A percentile compares a stretch with the other conserved stretches of the same genome.
Conservation (phyloP, 2,329 filamentous ascomycete genomes). For the Huntiella savannae region DNA sequence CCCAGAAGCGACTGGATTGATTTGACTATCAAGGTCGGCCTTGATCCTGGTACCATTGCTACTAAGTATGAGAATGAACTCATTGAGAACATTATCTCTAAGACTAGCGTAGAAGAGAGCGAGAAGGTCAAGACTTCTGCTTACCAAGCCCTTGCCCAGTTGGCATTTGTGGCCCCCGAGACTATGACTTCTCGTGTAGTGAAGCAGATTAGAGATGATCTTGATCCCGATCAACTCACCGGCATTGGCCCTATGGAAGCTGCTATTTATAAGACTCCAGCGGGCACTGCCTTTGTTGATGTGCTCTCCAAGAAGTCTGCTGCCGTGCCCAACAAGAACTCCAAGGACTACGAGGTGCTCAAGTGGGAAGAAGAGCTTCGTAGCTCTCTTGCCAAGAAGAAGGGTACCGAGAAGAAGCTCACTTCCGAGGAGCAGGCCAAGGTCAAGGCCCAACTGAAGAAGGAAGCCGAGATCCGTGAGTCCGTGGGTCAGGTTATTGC, state of each 20-base stretch:
- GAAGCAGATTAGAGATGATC: constrained; percentile 51
- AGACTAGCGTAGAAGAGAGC: constrained; percentile 25
- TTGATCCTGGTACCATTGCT: constrained; percentile 68
- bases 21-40: constrained; percentile 55
- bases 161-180: constrained; percentile 85
- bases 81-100: constrained; percentile 43
- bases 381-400: constrained; percentile 77
- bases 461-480: constrained; percentile 62
- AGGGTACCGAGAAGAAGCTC: constrained; percentile 76
- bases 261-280: constrained; percentile 78
- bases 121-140: constrained; percentile 44
- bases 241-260: constrained; percentile 71
- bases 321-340: constrained; percentile 64
- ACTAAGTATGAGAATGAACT: constrained; percentile 42
- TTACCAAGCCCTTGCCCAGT: constrained; percentile 68
- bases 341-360: constrained; percentile 83
- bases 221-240: constrained; percentile 49
- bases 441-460: constrained; percentile 75
- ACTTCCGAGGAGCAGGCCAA: constrained; percentile 77
- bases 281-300: constrained; percentile 76
- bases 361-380: constrained; percentile 95
- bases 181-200: constrained; percentile 59
- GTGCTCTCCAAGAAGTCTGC: constrained; percentile 69
- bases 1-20: constrained; percentile 76
- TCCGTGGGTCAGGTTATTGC: constrained; percentile 52